Conservation (phyloP, 1,139 yeast species). For the Hansenula sp. region DNA sequence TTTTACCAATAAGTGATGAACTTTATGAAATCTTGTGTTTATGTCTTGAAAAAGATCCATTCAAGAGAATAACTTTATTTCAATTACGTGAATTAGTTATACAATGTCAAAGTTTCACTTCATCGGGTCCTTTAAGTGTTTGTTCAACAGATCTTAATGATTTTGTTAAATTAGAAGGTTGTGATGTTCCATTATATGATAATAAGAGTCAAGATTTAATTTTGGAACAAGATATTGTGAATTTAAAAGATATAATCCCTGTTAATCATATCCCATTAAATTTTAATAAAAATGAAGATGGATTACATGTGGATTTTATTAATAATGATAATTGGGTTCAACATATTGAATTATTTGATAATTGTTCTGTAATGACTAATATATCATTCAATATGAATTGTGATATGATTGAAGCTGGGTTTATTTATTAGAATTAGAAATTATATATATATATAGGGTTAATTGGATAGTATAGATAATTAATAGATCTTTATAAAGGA, state of each 20-base stretch:
- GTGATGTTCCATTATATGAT: constrained; percentile 1
- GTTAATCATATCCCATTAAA: background rate
- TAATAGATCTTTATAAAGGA: background rate
- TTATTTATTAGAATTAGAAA: background rate
- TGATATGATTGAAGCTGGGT: background rate
- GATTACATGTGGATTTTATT: background rate
- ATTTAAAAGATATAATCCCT: background rate
- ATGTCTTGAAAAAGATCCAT: constrained; percentile 61
- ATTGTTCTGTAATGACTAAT: constrained; percentile 4
- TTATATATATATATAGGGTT: background rate
- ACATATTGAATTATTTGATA: background rate
- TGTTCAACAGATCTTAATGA: background rate
- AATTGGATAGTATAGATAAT: background rate
- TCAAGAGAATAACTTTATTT: constrained; percentile 50
- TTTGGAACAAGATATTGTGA: background rate
- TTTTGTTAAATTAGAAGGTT: background rate
- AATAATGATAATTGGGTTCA: constrained; percentile 10
- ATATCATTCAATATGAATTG: constrained; percentile 5
- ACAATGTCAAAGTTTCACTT: constrained; percentile 15
- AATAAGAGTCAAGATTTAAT: background rate
- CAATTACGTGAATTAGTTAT: constrained; percentile 31
- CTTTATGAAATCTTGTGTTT: constrained; percentile 49
- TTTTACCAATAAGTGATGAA: constrained; percentile 59
- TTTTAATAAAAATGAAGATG: background rate
- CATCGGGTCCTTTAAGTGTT: constrained; percentile 12